Evolutionary conservation across 345 rosid genomes (phyloP).

Genomic region (Toxicodendron radicans): DNA sequence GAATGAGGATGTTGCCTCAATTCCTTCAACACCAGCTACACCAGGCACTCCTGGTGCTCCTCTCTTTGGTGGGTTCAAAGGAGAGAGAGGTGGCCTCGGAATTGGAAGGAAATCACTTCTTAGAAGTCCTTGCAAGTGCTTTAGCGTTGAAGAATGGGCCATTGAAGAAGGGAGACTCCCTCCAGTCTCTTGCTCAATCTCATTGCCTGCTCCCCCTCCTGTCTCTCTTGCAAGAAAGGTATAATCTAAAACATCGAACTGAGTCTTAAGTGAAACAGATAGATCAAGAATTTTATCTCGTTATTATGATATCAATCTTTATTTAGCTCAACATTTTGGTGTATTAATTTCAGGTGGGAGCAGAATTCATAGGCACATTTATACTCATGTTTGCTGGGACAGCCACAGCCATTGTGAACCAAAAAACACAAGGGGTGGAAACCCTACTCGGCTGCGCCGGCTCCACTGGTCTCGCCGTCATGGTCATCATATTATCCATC

Average conservation of each 20-base stretch:
- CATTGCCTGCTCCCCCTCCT: slow-evolving; percentile 53
- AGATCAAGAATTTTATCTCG: too few species aligned
- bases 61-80: slow-evolving; percentile 49
- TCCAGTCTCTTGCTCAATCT: slow-evolving; percentile 62
- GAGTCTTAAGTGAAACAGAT: not conserved
- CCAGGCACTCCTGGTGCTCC: slow-evolving; percentile 74
- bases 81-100: slow-evolving; percentile 33
- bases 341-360: slow-evolving; percentile 57
- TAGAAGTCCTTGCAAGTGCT: slow-evolving; percentile 54
- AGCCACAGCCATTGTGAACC: slow-evolving; percentile 82
- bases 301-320: too few species aligned
- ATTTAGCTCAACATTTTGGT: not conserved
- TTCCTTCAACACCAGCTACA: slow-evolving; percentile 75
- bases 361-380: slow-evolving; percentile 82
- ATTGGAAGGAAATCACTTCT: slow-evolving; percentile 57
- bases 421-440: slow-evolving; percentile 69
- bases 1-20: slow-evolving; percentile 60
- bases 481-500: slow-evolving; percentile 71
- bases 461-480: slow-evolving; percentile 73
- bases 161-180: slow-evolving; percentile 73
- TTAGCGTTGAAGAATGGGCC: slow-evolving; percentile 66
- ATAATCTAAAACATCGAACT: not conserved
- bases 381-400: slow-evolving; percentile 78
- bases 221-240: slow-evolving; percentile 79
- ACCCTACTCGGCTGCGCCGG: slow-evolving; percentile 75